These are phyloP conservation scores for Starmerella apicola DNA, from an alignment of 805 yeast genomes.

Conservation along the genomic window DNA sequence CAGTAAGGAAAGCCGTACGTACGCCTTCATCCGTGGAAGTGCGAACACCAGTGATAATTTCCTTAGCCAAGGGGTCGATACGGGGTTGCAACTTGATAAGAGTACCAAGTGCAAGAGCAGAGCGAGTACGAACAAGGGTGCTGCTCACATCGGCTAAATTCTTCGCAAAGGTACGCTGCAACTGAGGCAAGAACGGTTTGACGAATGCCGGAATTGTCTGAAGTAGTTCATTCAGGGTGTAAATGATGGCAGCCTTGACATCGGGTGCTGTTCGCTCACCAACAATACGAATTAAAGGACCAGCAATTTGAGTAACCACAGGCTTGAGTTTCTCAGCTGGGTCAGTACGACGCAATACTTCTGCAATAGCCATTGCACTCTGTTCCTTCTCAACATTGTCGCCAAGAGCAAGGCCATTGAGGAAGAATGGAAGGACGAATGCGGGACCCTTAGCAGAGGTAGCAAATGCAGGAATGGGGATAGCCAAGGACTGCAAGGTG, in stretches of 20 bases:
- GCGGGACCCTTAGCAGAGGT: conserved; percentile 63
- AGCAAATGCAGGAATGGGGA: conserved; percentile 54
- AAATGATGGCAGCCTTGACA: conserved; percentile 85
- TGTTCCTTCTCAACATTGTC: conserved; percentile 66
- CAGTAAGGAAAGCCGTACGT: conserved; percentile 65
- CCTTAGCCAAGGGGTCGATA: conserved; percentile 83
- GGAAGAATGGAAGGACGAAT: conserved; percentile 78
- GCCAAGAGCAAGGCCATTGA: conserved; percentile 95
- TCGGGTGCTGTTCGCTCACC: conserved; percentile 91
- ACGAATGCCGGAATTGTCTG: conserved; percentile 77
- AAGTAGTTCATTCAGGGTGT: conserved; percentile 68
- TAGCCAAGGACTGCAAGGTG: conserved; percentile 54
- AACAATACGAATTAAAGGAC: conserved; percentile 94
- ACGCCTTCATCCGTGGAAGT: conserved; percentile 58
- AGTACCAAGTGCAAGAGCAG: conserved; percentile 82
- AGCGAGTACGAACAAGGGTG: conserved; percentile 63
- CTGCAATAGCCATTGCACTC: conserved; percentile 83
- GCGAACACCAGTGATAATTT: conserved; percentile 61
- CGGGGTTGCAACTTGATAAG: conserved; percentile 82
- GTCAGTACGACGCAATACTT: conserved; percentile 72
- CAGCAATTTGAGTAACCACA: conserved; percentile 84
- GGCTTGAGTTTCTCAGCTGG: conserved; percentile 62
- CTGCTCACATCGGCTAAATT: conserved; percentile 68
- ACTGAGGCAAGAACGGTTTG: conserved; percentile 92
- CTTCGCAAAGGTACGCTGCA: conserved; percentile 92